Evolutionary conservation across 1,284 basidiomycete genomes (phyloP).

Genomic region (Melampsora americana): DNA sequence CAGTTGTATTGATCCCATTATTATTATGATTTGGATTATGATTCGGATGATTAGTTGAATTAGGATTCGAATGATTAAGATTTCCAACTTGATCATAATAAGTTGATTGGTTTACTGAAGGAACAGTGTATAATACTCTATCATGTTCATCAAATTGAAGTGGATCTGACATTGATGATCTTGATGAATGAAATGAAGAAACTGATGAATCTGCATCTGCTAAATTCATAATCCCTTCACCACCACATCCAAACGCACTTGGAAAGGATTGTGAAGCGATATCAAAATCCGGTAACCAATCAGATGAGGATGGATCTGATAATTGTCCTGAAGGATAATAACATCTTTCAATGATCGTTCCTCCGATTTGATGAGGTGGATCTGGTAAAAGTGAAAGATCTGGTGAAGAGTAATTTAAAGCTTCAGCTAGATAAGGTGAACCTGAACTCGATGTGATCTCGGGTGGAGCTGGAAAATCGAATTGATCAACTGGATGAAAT

Average conservation of each 20-base stretch:
- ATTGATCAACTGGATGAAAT: constrained; percentile 12
- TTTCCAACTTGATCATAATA: too few relatives aligned
- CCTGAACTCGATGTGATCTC: constrained; percentile 1
- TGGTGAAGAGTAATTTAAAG: neutral
- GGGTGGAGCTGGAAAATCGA: constrained; percentile 15
- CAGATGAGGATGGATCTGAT: constrained; percentile 14
- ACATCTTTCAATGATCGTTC: neutral
- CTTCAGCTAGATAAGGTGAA: neutral
- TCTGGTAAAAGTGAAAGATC: constrained; percentile 14
- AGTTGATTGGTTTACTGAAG: too few relatives aligned
- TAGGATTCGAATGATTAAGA: too few relatives aligned
- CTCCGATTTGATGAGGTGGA: neutral
- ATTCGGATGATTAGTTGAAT: too few relatives aligned
- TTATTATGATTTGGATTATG: too few relatives aligned
- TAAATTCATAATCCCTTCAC: too few relatives aligned
- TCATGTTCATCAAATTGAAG: too few relatives aligned
- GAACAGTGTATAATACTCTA: too few relatives aligned
- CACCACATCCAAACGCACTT: constrained; percentile 24
- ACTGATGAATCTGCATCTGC: too few relatives aligned
- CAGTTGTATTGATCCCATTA: too few relatives aligned
- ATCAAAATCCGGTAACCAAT: constrained; percentile 32
- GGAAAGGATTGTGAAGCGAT: constrained; percentile 28
- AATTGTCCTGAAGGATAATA: neutral
- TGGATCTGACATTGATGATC: too few relatives aligned
- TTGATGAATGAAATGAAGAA: too few relatives aligned